Evolutionary conservation across 2,329 filamentous ascomycete species (phyloP).

Genomic region (Mycosphaerelloides madeirae): DNA sequence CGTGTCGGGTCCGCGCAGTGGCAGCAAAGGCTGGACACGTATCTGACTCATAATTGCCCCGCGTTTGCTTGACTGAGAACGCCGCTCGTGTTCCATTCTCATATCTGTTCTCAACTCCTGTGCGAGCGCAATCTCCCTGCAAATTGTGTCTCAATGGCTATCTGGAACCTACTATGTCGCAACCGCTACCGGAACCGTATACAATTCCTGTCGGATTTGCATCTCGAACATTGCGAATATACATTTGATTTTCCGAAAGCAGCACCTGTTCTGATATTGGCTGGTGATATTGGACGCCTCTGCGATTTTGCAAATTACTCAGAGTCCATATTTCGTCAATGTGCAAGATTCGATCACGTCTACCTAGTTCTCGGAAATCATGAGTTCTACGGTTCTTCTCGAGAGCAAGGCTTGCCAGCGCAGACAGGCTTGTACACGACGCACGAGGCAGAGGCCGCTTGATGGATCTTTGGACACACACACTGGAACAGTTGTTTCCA

Average conservation of each 20-base stretch:
- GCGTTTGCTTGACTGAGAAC: too few relatives aligned
- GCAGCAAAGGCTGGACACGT: too few relatives aligned
- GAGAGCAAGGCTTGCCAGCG: constrained; percentile 38
- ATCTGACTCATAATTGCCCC: too few relatives aligned
- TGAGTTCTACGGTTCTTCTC: constrained; percentile 48
- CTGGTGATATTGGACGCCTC: constrained; percentile 50
- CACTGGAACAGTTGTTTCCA: constrained; percentile 39
- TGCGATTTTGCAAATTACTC: constrained; percentile 45
- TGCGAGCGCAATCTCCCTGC: too few relatives aligned
- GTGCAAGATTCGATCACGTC: constrained; percentile 40
- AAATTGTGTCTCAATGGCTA: too few relatives aligned
- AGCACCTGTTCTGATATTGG: constrained; percentile 43
- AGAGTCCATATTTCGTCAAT: constrained; percentile 42
- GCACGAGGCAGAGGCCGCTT: too few relatives aligned
- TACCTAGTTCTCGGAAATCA: constrained; percentile 52
- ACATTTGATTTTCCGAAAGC: constrained; percentile 36
- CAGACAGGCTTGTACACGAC: too few relatives aligned
- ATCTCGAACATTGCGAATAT: constrained; percentile 42
- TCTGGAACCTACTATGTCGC: too few relatives aligned
- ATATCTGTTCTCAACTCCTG: too few relatives aligned
- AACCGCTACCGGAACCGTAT: too few relatives aligned
- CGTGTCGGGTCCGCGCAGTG: too few relatives aligned
- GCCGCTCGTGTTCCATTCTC: too few relatives aligned
- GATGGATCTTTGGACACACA: constrained; percentile 50
- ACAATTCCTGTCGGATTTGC: constrained; percentile 49